Conservation (phyloP, 1,139 yeast genomes). For the Wickerhamomyces sp. region DNA sequence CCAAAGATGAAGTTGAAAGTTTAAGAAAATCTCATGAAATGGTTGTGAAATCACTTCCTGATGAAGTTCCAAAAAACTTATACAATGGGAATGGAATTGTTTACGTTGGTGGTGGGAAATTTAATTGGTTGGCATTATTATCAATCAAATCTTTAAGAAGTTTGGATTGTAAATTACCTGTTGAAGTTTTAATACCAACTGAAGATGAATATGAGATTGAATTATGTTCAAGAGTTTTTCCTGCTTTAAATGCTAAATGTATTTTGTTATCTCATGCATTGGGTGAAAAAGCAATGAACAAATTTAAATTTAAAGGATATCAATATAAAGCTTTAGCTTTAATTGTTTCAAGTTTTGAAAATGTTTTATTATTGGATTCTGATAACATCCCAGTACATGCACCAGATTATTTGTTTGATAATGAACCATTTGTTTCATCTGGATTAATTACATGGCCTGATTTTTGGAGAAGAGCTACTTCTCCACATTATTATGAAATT, state of each 20-base stretch:
- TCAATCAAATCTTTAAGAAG: constrained; percentile 63
- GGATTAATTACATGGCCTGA: constrained; percentile 82
- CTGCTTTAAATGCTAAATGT: constrained; percentile 67
- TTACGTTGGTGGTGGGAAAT: constrained; percentile 76
- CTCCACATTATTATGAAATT: constrained; percentile 63
- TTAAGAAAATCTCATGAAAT: constrained; percentile 48
- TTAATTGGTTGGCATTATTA: constrained; percentile 65
- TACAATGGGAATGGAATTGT: constrained; percentile 75
- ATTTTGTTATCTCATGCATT: constrained; percentile 54
- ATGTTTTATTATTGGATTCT: constrained; percentile 70
- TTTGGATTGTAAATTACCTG: constrained; percentile 61
- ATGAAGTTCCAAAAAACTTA: constrained; percentile 38
- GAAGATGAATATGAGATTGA: constrained; percentile 65
- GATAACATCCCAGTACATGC: constrained; percentile 64
- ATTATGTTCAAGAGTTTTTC: constrained; percentile 60
- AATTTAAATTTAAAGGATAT: constrained; percentile 61
- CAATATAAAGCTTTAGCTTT: constrained; percentile 77
- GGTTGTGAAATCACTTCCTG: constrained; percentile 48
- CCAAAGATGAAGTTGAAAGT: constrained; percentile 39
- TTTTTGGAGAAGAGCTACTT: constrained; percentile 71
- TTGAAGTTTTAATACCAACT: constrained; percentile 72
- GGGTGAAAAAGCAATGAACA: constrained; percentile 38
- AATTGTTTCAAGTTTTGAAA: constrained; percentile 70
- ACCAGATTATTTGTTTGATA: constrained; percentile 49
- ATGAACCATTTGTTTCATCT: constrained; percentile 45